Base-by-base conservation (phyloP, 164 flowering plant genomes). In the Magnolia changhungtana region DNA sequence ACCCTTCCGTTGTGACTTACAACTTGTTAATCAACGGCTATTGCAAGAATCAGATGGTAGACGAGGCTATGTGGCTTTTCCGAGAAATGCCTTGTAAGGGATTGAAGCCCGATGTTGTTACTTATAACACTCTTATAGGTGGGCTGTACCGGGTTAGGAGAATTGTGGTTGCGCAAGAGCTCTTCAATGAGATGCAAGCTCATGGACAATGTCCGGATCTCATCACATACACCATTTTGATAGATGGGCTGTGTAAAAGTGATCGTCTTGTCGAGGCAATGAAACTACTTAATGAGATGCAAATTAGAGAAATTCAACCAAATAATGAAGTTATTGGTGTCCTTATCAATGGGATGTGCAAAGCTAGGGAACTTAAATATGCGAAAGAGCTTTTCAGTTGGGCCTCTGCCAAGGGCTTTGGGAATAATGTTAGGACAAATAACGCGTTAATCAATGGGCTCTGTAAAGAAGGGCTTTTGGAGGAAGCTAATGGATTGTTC, bases 181-280 rank as follows among this genome's bases (percentile, higher is more conserved):
- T 88, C 23, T 85, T 84, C 72, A 66, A 66, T 68, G 86, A 82
- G 49, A 86, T 91, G 86, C 77, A 79, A 74, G 67, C 10, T 55
- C 69, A 63, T 74, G 86, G 73, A 8, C 31, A 8, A 23, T 14
- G 49, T 27, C 19, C 89, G 0, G 55, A 82, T 64, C 76, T 72
- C 13, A 0, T n/a, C 18, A 86, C 88, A 1, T 86, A 85, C 78
- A 49, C 7, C 14, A 79, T 83, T 21, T 72, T 87, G 29, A 5
- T 90, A 13, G 81, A 82, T 81, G 91, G 94, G 29, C 85, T 87
- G 63, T 90, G 87, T 80, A 83, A 84, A 74, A 84, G 76, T 24
- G 65, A 75, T 37, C 27, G 78, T 27, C 37, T 82, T 49, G 21
- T 27, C 0, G 85, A 89, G 71, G 90, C 90, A 52, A 50, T 83